A percentile compares a stretch with the other conserved stretches of the same genome.
phyloP scores from a whole-genome alignment of 2,329 filamentous ascomycete genomes.

The Didymella lethalis region DNA sequence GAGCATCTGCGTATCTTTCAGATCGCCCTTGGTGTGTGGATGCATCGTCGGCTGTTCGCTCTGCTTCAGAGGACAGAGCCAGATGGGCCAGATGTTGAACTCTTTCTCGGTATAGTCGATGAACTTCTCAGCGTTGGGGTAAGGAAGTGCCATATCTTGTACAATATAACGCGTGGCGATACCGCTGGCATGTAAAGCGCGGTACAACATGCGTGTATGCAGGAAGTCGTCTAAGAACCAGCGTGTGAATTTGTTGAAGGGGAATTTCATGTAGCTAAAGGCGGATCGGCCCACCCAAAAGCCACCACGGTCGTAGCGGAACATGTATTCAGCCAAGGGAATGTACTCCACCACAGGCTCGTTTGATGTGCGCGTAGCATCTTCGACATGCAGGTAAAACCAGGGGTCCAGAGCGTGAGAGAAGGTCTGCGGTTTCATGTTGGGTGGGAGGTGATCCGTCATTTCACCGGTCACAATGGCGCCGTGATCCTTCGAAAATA shows the following conservation, averaged over 20 bases:
- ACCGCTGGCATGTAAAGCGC: conserved; percentile 68
- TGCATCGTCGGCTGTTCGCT: conserved; percentile 46
- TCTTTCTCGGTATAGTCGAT: conserved; percentile 52
- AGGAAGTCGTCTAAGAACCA: conserved; percentile 68
- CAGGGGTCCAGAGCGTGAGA: conserved; percentile 57
- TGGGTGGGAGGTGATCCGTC: conserved; percentile 46
- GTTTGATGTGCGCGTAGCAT: conserved; percentile 43
- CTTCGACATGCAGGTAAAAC: conserved; percentile 61
- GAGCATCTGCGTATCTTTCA: conserved; percentile 53
- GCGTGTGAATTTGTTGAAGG: conserved; percentile 70
- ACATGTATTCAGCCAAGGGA: conserved; percentile 71
- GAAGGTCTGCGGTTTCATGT: conserved; percentile 49
- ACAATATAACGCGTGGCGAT: conserved; percentile 68
- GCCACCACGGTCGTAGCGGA: conserved; percentile 73
- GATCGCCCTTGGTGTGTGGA: conserved; percentile 41
- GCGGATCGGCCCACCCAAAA: conserved; percentile 73
- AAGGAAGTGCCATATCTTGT: conserved; percentile 66
- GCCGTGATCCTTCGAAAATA: conserved; percentile 55
- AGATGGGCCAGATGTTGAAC: conserved; percentile 57
- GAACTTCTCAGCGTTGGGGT: conserved; percentile 54
- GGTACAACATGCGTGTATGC: conserved; percentile 71
- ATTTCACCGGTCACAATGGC: conserved; percentile 57
- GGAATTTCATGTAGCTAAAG: conserved; percentile 69
- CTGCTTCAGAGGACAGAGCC: conserved; percentile 57
- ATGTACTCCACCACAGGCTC: conserved; percentile 62